A percentile compares a stretch with the other conserved stretches of the same genome.
Evolutionary conservation across 345 rosid genomes (phyloP).

Genomic region (Linum lewisii): DNA sequence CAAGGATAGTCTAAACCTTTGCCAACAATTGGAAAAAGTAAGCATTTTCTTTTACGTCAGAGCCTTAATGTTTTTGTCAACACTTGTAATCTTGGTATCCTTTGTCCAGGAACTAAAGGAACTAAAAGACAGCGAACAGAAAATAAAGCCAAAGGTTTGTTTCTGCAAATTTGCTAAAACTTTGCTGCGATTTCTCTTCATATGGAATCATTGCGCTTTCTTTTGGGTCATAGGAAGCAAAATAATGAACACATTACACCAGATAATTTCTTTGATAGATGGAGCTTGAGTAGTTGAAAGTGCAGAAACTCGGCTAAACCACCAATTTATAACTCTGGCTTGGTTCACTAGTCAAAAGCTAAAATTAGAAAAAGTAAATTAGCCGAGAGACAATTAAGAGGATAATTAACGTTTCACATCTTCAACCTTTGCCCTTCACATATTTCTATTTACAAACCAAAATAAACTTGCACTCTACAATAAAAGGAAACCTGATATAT

Average conservation of each 20-base stretch:
- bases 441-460: too few species aligned
- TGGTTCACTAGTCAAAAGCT: too few species aligned
- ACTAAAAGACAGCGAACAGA: constrained; percentile 68
- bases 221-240: not conserved
- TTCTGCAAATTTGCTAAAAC: constrained; percentile 4
- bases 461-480: too few species aligned
- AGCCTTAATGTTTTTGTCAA: constrained; percentile 6
- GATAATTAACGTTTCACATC: too few species aligned
- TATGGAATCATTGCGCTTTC: not conserved
- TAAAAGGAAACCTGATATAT: too few species aligned
- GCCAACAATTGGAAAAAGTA: constrained; percentile 71
- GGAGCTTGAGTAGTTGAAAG: too few species aligned
- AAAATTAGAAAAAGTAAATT: too few species aligned
- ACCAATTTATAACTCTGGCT: too few species aligned
- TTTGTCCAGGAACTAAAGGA: constrained; percentile 76
- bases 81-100: not conserved
- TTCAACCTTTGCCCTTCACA: too few species aligned
- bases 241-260: not conserved
- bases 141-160: constrained; percentile 85
- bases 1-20: constrained; percentile 43
- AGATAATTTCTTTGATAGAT: not conserved
- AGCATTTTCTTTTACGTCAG: constrained; percentile 6
- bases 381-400: too few species aligned
- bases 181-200: not conserved
- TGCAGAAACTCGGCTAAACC: too few species aligned